phyloP scores from a whole-genome alignment of 2,329 filamentous ascomycete species.

The Fusarium marasasianum region DNA sequence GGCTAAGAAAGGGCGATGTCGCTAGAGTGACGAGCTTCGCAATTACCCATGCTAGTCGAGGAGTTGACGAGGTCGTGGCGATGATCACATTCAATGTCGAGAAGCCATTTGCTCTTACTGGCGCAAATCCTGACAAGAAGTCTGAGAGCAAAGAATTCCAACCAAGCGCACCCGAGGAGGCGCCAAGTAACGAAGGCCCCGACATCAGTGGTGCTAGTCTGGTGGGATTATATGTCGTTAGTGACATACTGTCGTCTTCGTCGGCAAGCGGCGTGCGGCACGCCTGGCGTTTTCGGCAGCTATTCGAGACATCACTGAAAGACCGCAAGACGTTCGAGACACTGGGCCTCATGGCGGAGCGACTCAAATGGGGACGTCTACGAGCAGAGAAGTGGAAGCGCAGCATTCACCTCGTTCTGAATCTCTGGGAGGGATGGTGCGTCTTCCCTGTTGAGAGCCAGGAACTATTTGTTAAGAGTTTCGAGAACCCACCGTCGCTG shows the following conservation, averaged over 20 bases:
- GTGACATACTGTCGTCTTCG: constrained; percentile 80
- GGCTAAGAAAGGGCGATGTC: constrained; percentile 84
- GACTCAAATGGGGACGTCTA: constrained; percentile 80
- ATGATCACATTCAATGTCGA: constrained; percentile 85
- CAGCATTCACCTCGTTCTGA: constrained; percentile 74
- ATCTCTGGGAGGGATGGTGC: constrained; percentile 77
- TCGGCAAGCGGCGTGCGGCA: constrained; percentile 82
- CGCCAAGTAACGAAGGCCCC: constrained; percentile 52
- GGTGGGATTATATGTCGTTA: constrained; percentile 80
- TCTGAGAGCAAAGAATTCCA: constrained; percentile 49
- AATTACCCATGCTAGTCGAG: constrained; percentile 84
- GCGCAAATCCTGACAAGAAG: constrained; percentile 69
- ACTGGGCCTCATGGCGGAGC: constrained; percentile 77
- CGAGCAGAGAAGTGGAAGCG: constrained; percentile 87
- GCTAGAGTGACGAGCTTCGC: constrained; percentile 88
- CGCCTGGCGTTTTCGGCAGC: constrained; percentile 85
- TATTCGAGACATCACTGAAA: constrained; percentile 79
- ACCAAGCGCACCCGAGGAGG: constrained; percentile 45
- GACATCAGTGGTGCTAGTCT: constrained; percentile 80
- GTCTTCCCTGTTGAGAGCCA: constrained; percentile 80
- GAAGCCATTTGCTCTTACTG: constrained; percentile 77
- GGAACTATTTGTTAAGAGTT: constrained; percentile 74
- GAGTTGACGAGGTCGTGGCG: constrained; percentile 90
- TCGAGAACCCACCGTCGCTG: constrained; percentile 72
- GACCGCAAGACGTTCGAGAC: constrained; percentile 76